phyloP scores from a whole-genome alignment of 192 early-diverging fungal species.

The Geosiphon pyriformis region DNA sequence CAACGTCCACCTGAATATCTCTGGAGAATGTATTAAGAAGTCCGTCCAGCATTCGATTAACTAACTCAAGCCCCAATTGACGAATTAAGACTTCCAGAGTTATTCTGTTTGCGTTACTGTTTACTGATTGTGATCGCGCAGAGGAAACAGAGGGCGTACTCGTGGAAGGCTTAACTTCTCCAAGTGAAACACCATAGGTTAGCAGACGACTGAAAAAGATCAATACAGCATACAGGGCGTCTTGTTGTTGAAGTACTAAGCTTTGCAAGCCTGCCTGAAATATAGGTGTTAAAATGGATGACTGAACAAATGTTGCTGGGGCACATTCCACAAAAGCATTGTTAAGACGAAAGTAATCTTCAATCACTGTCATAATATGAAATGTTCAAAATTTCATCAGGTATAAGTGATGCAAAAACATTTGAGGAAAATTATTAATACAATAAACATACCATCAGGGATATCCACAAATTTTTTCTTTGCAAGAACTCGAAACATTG shows the following conservation, averaged over 20 bases:
- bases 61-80: conserved; percentile 37
- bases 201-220: conserved; percentile 43
- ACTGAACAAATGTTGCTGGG: conserved; percentile 52
- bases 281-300: conserved; percentile 45
- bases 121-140: conserved; percentile 5
- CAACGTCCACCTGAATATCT: conserved; percentile 52
- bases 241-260: conserved; percentile 46
- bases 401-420: background rate
- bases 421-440: background rate
- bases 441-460: conserved; percentile 57
- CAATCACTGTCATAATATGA: conserved; percentile 53
- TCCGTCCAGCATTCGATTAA: conserved; percentile 47
- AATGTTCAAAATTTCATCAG: background rate
- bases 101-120: conserved; percentile 29
- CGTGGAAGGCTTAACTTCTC: conserved; percentile 8
- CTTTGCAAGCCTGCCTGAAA: conserved; percentile 63
- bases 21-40: conserved; percentile 49
- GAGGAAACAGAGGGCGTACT: conserved; percentile 25
- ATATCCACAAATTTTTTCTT: conserved; percentile 46
- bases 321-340: conserved; percentile 40
- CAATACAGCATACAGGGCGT: conserved; percentile 46
- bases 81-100: conserved; percentile 38
- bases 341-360: conserved; percentile 69
- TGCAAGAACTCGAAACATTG: conserved; percentile 53
- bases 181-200: conserved; percentile 26